phyloP scores from a whole-genome alignment of 257 asterid genomes.

The Nyctanthes arbortristis region DNA sequence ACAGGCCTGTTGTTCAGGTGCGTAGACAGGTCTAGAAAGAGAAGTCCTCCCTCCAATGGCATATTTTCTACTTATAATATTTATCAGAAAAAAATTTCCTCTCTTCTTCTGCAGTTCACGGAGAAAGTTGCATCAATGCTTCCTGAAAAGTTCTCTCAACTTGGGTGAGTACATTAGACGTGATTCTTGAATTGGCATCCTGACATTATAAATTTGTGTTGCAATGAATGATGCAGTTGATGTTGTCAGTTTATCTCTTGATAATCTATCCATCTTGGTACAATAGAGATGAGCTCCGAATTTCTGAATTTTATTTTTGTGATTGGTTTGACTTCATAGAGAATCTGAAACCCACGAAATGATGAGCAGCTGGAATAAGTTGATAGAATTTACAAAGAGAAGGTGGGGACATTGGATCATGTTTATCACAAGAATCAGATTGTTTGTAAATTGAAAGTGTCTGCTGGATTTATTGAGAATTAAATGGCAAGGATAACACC shows the following conservation, averaged over 20 bases:
- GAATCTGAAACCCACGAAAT: not conserved
- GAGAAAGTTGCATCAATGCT: constrained; percentile 93
- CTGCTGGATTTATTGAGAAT: not conserved
- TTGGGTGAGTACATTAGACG: constrained; percentile 64
- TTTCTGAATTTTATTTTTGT: not conserved
- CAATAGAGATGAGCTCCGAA: not conserved
- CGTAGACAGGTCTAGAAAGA: constrained; percentile 22
- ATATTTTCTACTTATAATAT: too few relatives aligned
- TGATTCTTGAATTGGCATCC: constrained; percentile 20
- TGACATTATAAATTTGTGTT: not conserved
- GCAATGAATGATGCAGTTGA: not conserved
- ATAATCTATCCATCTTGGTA: not conserved
- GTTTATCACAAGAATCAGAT: not conserved
- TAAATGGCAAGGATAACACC: not conserved
- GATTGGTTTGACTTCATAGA: not conserved
- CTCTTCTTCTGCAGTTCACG: constrained; percentile 66
- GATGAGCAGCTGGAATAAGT: not conserved
- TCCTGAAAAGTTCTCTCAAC: constrained; percentile 91
- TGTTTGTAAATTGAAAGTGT: not conserved
- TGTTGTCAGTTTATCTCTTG: not conserved
- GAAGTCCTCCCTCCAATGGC: constrained; percentile 12
- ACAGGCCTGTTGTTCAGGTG: constrained; percentile 98
- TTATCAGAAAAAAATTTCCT: constrained; percentile 12
- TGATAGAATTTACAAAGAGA: not conserved
- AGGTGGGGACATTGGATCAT: not conserved